Percentiles rank a stretch among this genome's conserved stretches.
phyloP scores from a whole-genome alignment of 1,284 basidiomycete genomes.

The Sanghuangporus sanghuang region DNA sequence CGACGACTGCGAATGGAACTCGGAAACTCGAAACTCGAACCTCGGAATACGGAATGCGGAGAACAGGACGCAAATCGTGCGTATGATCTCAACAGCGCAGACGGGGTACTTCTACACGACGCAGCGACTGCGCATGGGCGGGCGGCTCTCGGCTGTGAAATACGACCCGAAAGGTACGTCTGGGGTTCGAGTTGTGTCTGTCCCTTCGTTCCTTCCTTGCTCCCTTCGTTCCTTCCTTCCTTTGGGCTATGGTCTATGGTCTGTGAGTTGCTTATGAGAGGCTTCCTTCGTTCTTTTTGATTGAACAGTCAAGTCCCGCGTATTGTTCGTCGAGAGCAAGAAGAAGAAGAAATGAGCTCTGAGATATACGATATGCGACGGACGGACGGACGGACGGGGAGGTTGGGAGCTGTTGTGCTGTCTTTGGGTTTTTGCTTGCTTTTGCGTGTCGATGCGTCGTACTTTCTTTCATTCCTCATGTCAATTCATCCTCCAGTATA shows the following conservation, averaged over 20 bases:
- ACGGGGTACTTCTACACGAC: slow-evolving; percentile 90
- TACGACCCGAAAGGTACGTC: slow-evolving; percentile 80
- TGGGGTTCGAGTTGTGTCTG: background rate
- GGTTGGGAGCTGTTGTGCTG: too few relatives aligned
- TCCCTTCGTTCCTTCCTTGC: background rate
- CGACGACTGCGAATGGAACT: too few relatives aligned
- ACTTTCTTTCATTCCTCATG: too few relatives aligned
- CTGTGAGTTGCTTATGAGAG: background rate
- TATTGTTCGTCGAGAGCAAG: slow-evolving; percentile 76
- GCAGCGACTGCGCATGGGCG: slow-evolving; percentile 62
- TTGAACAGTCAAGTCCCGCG: slow-evolving; percentile 57
- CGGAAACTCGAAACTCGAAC: background rate
- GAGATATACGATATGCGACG: too few relatives aligned
- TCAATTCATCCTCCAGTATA: too few relatives aligned
- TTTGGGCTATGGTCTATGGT: background rate
- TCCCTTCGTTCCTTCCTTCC: background rate
- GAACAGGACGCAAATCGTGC: slow-evolving; percentile 74
- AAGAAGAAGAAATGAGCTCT: slow-evolving; percentile 47
- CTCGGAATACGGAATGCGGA: background rate
- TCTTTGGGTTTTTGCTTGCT: too few relatives aligned
- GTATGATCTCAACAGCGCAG: slow-evolving; percentile 83
- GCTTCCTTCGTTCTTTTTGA: too few relatives aligned
- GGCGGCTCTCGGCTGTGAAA: slow-evolving; percentile 78
- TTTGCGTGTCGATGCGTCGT: too few relatives aligned
- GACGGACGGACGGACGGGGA: too few relatives aligned